phyloP scores from a whole-genome alignment of 2,329 filamentous ascomycete genomes.

The Alternaria arborescens region DNA sequence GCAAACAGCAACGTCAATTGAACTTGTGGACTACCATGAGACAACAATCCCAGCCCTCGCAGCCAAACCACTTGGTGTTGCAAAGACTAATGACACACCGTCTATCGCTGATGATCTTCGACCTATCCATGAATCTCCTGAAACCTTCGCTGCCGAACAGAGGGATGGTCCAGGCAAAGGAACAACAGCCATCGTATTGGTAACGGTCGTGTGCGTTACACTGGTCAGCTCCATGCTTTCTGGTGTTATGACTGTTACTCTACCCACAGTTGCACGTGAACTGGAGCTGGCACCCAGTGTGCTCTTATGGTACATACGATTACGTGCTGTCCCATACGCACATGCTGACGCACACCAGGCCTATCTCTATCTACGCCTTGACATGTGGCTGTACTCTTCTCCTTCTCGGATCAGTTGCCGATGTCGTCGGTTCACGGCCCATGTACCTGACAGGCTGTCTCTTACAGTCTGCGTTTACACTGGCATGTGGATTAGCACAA shows the following conservation, averaged over 20 bases:
- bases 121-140: constrained; percentile 13
- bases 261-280: constrained; percentile 55
- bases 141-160: constrained; percentile 25
- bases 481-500: constrained; percentile 54
- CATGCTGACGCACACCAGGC: constrained; percentile 33
- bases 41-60: constrained; percentile 18
- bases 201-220: constrained; percentile 26
- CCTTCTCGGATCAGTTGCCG: not conserved
- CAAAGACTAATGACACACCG: constrained; percentile 3
- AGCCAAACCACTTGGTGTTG: constrained; percentile 1
- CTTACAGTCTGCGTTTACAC: constrained; percentile 55
- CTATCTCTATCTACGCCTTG: constrained; percentile 48
- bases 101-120: not conserved
- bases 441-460: constrained; percentile 59
- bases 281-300: constrained; percentile 34
- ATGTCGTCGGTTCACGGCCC: constrained; percentile 54
- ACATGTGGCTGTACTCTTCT: not conserved
- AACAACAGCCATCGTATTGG: constrained; percentile 28
- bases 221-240: constrained; percentile 40
- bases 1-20: constrained; percentile 37
- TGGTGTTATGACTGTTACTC: constrained; percentile 53
- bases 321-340: not conserved
- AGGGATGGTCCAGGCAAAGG: constrained; percentile 28
- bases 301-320: constrained; percentile 36
- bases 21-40: constrained; percentile 27